phyloP scores from a whole-genome alignment of 225 moss, liverwort and hornwort species.

The Straminergon stramineum region DNA sequence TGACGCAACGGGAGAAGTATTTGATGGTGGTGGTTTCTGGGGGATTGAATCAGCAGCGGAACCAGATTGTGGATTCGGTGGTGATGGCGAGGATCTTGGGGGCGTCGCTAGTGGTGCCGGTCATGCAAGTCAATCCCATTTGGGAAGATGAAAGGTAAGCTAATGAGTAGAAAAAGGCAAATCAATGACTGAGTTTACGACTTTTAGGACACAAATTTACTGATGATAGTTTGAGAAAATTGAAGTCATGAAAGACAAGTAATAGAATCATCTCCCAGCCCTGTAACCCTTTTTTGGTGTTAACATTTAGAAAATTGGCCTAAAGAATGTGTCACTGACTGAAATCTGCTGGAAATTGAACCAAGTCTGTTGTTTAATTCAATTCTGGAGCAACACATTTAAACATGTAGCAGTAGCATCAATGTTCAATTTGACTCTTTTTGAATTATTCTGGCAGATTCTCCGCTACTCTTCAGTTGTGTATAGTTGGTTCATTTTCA shows the following conservation, averaged over 20 bases:
- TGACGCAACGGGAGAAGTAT: slow-evolving; percentile 28
- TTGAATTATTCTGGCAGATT: background rate
- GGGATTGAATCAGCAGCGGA: slow-evolving; percentile 63
- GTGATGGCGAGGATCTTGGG: slow-evolving; percentile 57
- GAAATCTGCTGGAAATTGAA: background rate
- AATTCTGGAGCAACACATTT: background rate
- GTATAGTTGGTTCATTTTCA: background rate
- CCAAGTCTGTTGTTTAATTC: background rate
- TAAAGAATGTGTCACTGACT: background rate
- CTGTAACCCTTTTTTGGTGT: background rate
- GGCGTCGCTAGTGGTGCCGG: slow-evolving; percentile 46
- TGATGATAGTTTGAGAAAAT: background rate
- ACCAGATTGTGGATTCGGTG: slow-evolving; percentile 64
- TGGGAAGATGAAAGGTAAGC: slow-evolving; percentile 67
- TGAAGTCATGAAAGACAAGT: background rate
- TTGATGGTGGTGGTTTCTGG: slow-evolving; percentile 52
- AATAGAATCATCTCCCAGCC: background rate
- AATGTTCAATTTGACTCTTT: background rate
- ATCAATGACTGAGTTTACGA: background rate
- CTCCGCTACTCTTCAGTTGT: background rate
- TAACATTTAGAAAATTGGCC: background rate
- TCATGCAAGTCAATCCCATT: slow-evolving; percentile 56
- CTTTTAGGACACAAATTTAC: background rate
- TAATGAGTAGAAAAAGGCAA: background rate
- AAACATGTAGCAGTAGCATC: background rate